phyloP scores from a whole-genome alignment of 331 rosid species.

The Spiraea crenata region DNA sequence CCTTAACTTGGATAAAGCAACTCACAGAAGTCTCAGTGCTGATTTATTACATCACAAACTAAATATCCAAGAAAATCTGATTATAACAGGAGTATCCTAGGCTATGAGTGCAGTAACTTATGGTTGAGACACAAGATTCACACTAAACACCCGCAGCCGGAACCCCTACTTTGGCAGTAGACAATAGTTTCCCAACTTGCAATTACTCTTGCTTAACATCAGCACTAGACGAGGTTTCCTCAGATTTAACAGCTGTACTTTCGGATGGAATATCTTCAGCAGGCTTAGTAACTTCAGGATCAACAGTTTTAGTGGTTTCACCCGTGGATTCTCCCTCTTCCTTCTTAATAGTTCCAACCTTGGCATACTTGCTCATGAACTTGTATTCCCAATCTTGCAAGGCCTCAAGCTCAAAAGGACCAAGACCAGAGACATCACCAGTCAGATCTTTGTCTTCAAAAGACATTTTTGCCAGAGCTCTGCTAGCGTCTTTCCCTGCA shows the following conservation, averaged over 20 bases:
- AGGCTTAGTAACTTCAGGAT: constrained; percentile 41
- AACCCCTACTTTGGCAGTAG: constrained; percentile 12
- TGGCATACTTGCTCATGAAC: constrained; percentile 80
- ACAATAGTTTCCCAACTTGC: constrained; percentile 17
- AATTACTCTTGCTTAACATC: constrained; percentile 34
- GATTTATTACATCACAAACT: constrained; percentile 32
- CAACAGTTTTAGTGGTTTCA: constrained; percentile 45
- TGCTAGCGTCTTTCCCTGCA: constrained; percentile 93
- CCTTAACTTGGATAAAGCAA: constrained; percentile 9
- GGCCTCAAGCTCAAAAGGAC: constrained; percentile 74
- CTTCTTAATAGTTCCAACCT: constrained; percentile 69
- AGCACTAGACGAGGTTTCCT: constrained; percentile 40
- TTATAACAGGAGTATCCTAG: constrained; percentile 23
- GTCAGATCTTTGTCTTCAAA: constrained; percentile 85
- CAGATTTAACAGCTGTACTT: constrained; percentile 45
- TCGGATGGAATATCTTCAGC: constrained; percentile 51
- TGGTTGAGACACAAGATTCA: constrained; percentile 14
- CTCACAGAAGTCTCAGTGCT: constrained; percentile 10
- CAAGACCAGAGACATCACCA: constrained; percentile 79
- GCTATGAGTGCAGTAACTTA: constrained; percentile 12
- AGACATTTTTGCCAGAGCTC: constrained; percentile 95
- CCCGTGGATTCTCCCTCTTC: constrained; percentile 43
- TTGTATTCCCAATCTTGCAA: constrained; percentile 96
- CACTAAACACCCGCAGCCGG: constrained; percentile 19
- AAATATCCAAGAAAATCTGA: constrained; percentile 14